Percentiles rank a stretch among this genome's conserved stretches.
Conservation (phyloP, 805 yeast species). For the Candida tammaniensis region DNA sequence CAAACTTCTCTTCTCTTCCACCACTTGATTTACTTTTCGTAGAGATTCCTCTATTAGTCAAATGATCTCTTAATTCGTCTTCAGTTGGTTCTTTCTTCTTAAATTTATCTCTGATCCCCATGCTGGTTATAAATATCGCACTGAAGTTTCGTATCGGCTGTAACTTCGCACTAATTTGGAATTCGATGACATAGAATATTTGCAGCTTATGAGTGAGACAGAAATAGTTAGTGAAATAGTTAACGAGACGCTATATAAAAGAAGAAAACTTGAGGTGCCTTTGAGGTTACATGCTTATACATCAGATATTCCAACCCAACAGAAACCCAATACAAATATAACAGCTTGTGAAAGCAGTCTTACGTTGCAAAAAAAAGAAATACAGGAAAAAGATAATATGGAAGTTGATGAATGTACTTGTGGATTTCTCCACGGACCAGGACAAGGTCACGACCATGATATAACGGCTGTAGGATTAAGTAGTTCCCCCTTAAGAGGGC, state of each 20-base stretch:
- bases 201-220: no score
- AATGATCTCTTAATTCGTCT: slow-evolving; percentile 40
- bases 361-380: no score
- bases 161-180: no score
- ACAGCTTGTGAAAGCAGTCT: no score
- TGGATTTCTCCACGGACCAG: slow-evolving; percentile 29
- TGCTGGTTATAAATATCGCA: no score
- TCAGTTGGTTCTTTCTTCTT: slow-evolving; percentile 51
- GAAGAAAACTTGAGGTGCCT: neutral
- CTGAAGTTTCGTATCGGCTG: no score
- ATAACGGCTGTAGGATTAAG: slow-evolving; percentile 23
- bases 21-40: slow-evolving; percentile 25
- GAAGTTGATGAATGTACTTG: slow-evolving; percentile 20
- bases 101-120: slow-evolving; percentile 48
- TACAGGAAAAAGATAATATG: slow-evolving; percentile 1
- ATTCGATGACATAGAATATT: no score
- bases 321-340: no score
- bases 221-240: no score
- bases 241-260: no score
- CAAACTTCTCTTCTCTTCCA: slow-evolving; percentile 46
- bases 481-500: slow-evolving; percentile 22
- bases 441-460: slow-evolving; percentile 23
- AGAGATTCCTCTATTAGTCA: slow-evolving; percentile 41
- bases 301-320: no score
- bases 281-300: no score